Base-by-base conservation (phyloP, 495 filamentous ascomycete genomes). In the Talaromyces liani region DNA sequence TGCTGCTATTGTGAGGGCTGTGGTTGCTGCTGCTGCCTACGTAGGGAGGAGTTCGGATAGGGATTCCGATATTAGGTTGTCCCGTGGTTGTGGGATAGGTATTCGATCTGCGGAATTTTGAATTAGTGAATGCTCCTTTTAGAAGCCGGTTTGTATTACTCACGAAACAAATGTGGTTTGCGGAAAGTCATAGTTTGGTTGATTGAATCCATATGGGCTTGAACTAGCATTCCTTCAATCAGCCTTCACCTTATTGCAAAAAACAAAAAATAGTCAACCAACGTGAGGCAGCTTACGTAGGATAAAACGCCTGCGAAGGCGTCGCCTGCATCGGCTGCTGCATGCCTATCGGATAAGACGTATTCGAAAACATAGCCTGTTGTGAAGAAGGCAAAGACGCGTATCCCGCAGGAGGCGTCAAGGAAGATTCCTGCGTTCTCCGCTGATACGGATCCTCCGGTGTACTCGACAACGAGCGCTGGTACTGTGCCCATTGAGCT, bases 131-230 rank as follows among this genome's bases (percentile, higher is more conserved):
- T 58, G 7, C 25, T 34, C 1, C 25, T 27, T 27, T 18, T 33
- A 3, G 18, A 22, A 2, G 9, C 9, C 2, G 24, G 20, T n/a
- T 3, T 55, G 2, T 22, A 7, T 6, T 1, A 70, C 72, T 65
- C 51, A 74, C 71, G 72, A 63, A 0, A 74, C 51, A 9, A 69
- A 69, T 57, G 72, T 67, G 12, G 65, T 62, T 58, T 69, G 68
- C 3, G 68, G 57, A 20, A 73, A 63, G 39, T 75, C 72, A 58
- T 73, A 75, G 25, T 70, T 68, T 41, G 68, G 63, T 61, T 71
- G 72, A 27, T 71, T 71, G n/a, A 72, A 53, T 12, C 53, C 55
- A n/a, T 47, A 64, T 10, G 54, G 31, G 20, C 18, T 49, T 27
- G 53, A 59, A 10, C 57, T 64, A n/a, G 1, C 18, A 49, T 8